Base-by-base conservation (phyloP, 345 rosid species). In the Eutrema yunnanense region DNA sequence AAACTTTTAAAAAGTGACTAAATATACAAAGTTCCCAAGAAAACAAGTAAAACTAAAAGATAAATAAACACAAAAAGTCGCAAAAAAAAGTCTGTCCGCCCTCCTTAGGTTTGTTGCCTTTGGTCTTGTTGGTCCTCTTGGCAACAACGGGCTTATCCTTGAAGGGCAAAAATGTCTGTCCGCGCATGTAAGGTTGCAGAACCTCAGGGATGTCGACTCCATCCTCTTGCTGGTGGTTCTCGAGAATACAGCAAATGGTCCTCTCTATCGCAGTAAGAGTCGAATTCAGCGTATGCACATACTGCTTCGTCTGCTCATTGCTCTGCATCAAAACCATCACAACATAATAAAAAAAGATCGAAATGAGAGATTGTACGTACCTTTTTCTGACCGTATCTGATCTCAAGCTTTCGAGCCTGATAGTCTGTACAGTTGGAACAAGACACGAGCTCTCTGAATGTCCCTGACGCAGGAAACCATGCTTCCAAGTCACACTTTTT, bases 241-340 rank as follows among this genome's bases (percentile, higher is more conserved):
- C 98, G 1, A 92, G 90, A 76, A 92, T 88, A 81, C 92, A 85
- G 81, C 97, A 93, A 14, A 93, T 73, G 16, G 98, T 90, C 82
- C 98, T 93, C 83, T 90, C 92, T 0, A 97, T 88, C 8, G 97
- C 98, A 0, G 97, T 83, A 6, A 93, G 96, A 22, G 98, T 90
- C 1, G 98, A 93, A 80, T 93, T 93, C 80, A 90, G 71, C 74
- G 87, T 54, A 80, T 93, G 97, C 60, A 87, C 93, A 22, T 87
- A 90, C 75, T 90, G 97, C 62, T 90, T 88, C 2, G 81, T 67
- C 81, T 87, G 84, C 72, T 87, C 98, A 53, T 88, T 87, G 83
- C 80, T 80, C 98, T 91, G 90, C 67, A 73, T 32, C 59, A 54
- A 30, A 34, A 14, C 16, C 40, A 50, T 9, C 13, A 43, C 7